Evolutionary conservation across 2,329 filamentous ascomycete genomes (phyloP).

Genomic region (Fusarium keratoplasticum): DNA sequence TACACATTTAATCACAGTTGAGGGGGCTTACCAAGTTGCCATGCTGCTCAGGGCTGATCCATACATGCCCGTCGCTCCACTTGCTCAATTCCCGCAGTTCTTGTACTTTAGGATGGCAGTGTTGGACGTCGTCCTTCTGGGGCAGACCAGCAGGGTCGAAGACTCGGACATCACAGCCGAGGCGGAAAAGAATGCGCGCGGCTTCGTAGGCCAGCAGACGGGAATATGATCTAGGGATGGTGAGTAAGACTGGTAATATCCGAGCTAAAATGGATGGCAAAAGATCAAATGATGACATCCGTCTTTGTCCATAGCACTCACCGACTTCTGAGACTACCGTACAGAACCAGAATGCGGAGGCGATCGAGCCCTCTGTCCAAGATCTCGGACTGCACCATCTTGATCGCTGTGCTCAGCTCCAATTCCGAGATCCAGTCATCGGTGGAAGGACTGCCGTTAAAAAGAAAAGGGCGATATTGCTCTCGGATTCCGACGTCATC

Average conservation of each 20-base stretch:
- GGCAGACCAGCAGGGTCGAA: conserved; percentile 70
- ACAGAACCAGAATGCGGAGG: conserved; percentile 69
- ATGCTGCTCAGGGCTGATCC: conserved; percentile 75
- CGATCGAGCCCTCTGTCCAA: conserved; percentile 49
- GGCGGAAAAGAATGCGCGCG: conserved; percentile 68
- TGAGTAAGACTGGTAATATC: not conserved
- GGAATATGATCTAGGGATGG: conserved; percentile 63
- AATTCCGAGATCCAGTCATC: conserved; percentile 68
- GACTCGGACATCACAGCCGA: conserved; percentile 75
- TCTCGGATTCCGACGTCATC: not conserved
- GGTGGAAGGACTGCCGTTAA: conserved; percentile 45
- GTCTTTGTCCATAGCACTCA: conserved; percentile 19
- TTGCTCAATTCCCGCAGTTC: conserved; percentile 69
- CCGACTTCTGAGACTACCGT: conserved; percentile 66
- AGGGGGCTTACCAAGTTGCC: conserved; percentile 63
- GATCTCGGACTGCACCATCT: conserved; percentile 61
- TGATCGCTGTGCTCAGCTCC: conserved; percentile 64
- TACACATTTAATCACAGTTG: not conserved
- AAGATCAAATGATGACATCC: not conserved
- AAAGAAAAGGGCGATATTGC: not conserved
- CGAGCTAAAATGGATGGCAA: not conserved
- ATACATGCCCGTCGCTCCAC: conserved; percentile 76
- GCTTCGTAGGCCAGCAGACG: conserved; percentile 70
- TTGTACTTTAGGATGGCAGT: conserved; percentile 69
- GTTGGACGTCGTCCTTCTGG: conserved; percentile 71